phyloP scores from a whole-genome alignment of 768 basidiomycete genomes.

The Agaricus bisporus region DNA sequence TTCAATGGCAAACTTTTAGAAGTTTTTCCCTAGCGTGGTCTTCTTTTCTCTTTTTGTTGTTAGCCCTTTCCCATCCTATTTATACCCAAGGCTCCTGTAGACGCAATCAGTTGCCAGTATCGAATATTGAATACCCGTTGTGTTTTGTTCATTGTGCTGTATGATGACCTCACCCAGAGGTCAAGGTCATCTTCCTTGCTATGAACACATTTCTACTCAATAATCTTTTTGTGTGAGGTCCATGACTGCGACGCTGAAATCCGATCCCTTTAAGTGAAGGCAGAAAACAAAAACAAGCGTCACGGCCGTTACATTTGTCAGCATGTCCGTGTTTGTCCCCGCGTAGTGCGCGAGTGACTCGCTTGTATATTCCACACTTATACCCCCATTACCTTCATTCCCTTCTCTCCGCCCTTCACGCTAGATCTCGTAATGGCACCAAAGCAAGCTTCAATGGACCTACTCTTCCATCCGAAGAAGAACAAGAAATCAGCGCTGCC shows the following conservation, averaged over 20 bases:
- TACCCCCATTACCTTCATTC: neutral
- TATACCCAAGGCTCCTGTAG: neutral
- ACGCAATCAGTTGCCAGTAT: neutral
- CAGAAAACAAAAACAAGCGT: too few species aligned
- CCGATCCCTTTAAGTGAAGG: too few species aligned
- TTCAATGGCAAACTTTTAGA: conserved; percentile 7
- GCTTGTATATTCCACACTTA: neutral
- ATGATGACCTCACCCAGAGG: too few species aligned
- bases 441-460: conserved; percentile 32
- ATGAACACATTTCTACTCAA: too few species aligned
- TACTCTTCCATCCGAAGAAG: conserved; percentile 70
- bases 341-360: neutral
- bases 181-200: too few species aligned
- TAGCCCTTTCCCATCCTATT: neutral
- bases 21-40: neutral
- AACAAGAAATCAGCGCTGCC: conserved; percentile 30
- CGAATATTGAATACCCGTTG: neutral
- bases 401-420: neutral
- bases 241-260: too few species aligned
- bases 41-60: neutral
- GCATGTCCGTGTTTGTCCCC: too few species aligned
- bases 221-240: too few species aligned
- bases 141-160: too few species aligned
- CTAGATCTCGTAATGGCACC: conserved; percentile 30
- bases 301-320: too few species aligned